Conservation (phyloP, 306 rosid genomes). For the Cucumis hystrix region DNA sequence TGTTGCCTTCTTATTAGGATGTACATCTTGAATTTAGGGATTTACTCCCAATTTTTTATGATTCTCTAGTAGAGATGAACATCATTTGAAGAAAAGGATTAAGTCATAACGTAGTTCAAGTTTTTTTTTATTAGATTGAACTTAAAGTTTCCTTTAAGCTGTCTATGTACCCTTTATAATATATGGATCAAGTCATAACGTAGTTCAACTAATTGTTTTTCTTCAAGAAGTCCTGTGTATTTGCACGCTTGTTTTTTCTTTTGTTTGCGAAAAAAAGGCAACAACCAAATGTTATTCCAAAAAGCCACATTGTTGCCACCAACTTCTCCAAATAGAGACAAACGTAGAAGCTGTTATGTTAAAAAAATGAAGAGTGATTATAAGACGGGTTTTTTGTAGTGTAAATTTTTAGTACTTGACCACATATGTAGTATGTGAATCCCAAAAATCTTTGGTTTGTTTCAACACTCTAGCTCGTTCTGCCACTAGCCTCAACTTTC, state of each 20-base stretch:
- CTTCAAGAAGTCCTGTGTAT: not conserved
- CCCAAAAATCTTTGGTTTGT: slow-evolving; percentile 65
- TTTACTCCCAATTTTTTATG: too few species aligned
- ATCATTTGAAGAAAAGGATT: too few species aligned
- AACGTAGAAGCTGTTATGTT: not conserved
- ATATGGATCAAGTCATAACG: too few species aligned
- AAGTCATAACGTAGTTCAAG: too few species aligned
- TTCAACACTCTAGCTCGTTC: slow-evolving; percentile 38
- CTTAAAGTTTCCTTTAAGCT: too few species aligned
- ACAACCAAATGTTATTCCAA: too few species aligned
- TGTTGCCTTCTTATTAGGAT: too few species aligned
- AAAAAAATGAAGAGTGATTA: not conserved
- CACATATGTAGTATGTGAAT: slow-evolving; percentile 38
- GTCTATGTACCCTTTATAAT: too few species aligned
- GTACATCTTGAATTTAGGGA: too few species aligned
- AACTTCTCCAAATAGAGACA: not conserved
- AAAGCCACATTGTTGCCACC: not conserved
- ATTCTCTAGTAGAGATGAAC: too few species aligned
- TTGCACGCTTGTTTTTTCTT: not conserved
- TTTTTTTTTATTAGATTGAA: too few species aligned
- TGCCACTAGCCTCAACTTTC: slow-evolving; percentile 48
- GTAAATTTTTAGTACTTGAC: slow-evolving; percentile 21
- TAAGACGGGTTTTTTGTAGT: not conserved
- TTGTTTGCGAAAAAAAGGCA: not conserved
- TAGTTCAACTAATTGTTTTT: too few species aligned